Percentiles rank a stretch among this genome's conserved stretches.
Conservation (phyloP, 2,329 filamentous ascomycete species). For the Metarhizium album region DNA sequence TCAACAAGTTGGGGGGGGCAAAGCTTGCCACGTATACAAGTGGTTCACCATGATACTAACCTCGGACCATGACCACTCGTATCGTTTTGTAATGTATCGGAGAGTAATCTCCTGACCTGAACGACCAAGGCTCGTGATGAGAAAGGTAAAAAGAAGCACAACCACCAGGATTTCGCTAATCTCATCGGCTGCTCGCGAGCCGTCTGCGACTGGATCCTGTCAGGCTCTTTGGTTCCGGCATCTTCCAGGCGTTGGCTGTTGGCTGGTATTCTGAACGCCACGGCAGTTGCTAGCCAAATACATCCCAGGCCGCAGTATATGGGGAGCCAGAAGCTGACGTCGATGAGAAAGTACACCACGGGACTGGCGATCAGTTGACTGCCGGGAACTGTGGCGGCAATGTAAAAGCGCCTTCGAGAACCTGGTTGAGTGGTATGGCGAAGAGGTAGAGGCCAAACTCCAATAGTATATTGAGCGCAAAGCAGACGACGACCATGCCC, state of each 20-base stretch:
- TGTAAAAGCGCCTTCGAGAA: conserved; percentile 7
- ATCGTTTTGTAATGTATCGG: conserved; percentile 9
- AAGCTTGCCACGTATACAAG: conserved; percentile 1
- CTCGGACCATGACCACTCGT: conserved; percentile 9
- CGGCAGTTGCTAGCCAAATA: neutral
- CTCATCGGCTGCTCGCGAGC: neutral
- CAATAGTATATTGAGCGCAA: neutral
- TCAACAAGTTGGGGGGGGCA: neutral
- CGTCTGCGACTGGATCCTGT: neutral
- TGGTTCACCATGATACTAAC: conserved; percentile 1
- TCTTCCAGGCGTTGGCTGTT: no score
- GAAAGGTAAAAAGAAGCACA: conserved; percentile 2
- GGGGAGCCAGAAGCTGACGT: conserved; percentile 7
- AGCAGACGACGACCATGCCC: neutral
- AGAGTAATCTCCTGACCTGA: conserved; percentile 8
- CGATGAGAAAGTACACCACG: conserved; percentile 11
- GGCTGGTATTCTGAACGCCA: neutral
- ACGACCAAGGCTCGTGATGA: conserved; percentile 6
- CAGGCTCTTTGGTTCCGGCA: neutral
- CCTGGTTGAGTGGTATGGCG: neutral
- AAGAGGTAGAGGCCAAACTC: neutral
- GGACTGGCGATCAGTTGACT: conserved; percentile 10
- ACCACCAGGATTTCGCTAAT: neutral
- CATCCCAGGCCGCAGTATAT: neutral
- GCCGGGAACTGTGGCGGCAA: conserved; percentile 9